Evolutionary conservation across 1,284 basidiomycete genomes (phyloP).

Genomic region (Fistulina hepatica): DNA sequence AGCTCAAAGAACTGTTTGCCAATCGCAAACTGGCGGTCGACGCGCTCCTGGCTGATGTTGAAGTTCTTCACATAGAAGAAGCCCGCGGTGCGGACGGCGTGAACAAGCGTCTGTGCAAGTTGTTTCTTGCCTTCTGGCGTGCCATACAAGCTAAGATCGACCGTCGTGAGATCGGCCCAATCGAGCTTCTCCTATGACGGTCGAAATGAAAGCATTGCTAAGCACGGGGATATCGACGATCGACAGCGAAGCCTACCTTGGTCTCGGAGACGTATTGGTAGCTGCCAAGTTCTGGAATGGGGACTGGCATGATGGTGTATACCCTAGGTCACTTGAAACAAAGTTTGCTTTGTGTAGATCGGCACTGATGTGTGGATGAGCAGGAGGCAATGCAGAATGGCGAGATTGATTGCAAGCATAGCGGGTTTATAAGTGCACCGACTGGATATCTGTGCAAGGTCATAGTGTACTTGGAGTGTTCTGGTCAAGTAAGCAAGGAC

Average conservation of each 20-base stretch:
- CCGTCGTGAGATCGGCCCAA: conserved; percentile 40
- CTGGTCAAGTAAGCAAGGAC: too few species aligned
- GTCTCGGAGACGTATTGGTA: conserved; percentile 39
- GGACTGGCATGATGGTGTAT: conserved; percentile 34
- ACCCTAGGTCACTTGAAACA: too few species aligned
- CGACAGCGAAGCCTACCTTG: conserved; percentile 28
- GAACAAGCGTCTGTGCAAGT: conserved; percentile 30
- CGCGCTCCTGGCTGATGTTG: conserved; percentile 25
- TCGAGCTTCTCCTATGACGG: conserved; percentile 29
- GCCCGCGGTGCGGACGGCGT: conserved; percentile 36
- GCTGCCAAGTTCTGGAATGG: conserved; percentile 29
- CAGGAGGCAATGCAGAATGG: too few species aligned
- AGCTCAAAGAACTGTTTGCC: conserved; percentile 36
- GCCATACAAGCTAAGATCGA: conserved; percentile 34
- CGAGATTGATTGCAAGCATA: too few species aligned
- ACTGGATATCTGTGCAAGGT: too few species aligned
- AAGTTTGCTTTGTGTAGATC: too few species aligned
- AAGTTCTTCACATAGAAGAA: conserved; percentile 39
- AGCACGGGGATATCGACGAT: not conserved
- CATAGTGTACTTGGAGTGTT: too few species aligned
- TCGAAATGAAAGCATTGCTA: not conserved
- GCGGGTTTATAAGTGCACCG: too few species aligned
- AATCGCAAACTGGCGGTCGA: conserved; percentile 32
- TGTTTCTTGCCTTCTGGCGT: conserved; percentile 36
- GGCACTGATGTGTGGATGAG: too few species aligned